Base-by-base conservation (phyloP, 176 grass and related monocot species). In the Oryza australiensis region DNA sequence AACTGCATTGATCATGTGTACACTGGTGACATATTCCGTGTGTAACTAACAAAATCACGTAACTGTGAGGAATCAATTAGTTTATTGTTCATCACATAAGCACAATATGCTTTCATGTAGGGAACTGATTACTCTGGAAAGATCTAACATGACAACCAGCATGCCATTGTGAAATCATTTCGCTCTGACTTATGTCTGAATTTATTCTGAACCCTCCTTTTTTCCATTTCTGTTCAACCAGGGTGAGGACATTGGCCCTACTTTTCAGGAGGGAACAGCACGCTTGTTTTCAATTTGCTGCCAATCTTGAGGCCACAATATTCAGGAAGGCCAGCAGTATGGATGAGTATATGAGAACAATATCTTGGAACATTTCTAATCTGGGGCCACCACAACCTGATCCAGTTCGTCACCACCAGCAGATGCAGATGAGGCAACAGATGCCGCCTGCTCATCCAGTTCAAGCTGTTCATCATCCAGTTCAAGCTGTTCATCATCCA, bases 331-430 rank as follows among this genome's bases (percentile, higher is more conserved):
- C 28, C 43, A 2, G 0, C 9, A 57, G 9, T 60, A 10, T 28
- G 3, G 23, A 1, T 22, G 49, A 53, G 4, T 53, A 53, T 22
- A 20, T 53, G 15, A 6, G n/a, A 11, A 15, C 14, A 62, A 18
- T 16, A 27, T 27, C 14, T 12, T 5, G 11, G 2, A 40, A 4
- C 15, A 38, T 14, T 3, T 15, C 49, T 53, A 48, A 48, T 13
- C 2, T 48, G 13, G 3, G 14, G 45, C 41, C 7, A 12, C 41
- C 9, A 42, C 48, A 68, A 26, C 12, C 32, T 62, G 64, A 27
- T 63, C 42, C 78, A n/a, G 16, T 13, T 29, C 64, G 12, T 4
- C 66, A 82, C 32, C 68, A 79, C 32, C 68, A 79, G 27, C 43
- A 80, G 64, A 27, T 45, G 23, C 49, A 64, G 28, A 76, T 49